Base-by-base conservation (phyloP, 192 early-diverging fungal species). In the Backusella tarrabulga region DNA sequence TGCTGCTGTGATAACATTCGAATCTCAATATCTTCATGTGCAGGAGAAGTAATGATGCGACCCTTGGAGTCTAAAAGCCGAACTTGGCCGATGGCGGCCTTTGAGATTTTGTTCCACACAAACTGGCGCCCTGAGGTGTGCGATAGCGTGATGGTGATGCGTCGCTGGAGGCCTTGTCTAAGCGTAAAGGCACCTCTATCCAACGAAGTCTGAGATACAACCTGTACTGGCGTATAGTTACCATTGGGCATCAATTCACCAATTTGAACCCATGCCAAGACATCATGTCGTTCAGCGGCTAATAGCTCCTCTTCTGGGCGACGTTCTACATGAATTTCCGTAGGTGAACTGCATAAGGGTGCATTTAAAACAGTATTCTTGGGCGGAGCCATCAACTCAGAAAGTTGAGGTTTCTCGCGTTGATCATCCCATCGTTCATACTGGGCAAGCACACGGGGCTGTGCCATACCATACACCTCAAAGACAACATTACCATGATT, bases 161-260 rank as follows among this genome's bases (percentile, higher is more conserved):
- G 90, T 6, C 92, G 84, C 80, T 94, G 93, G 23, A 95, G 67
- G 9, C 94, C 94, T 83, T 95, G 94, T 71, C 89, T 86, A 71
- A 95, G 80, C 23, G 85, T 63, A 76, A 93, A 92, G 1, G 88
- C 88, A 21, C 86, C 87, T 17, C 79, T 76, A 79, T 85, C 88
- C 44, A 83, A 72, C 71, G 50, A 70, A 34, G 60, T 73, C 44
- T 87, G 78, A 1, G 83, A 83, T 15, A 85, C 78, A 1, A 88
- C 87, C 44, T 88, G 85, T 6, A 90, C 88, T 12, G 89, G 89
- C 38, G 80, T 77, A 79, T 92, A 93, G 9, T 85, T 81, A 32
- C 92, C 93, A 38, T 90, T 86, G 2, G 86, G 77, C 12, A 83
- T 85, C n/a, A 91, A 77, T 54, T 95, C 93, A 34, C 87, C 85